Evolutionary conservation across 257 asterid genomes (phyloP), one percentile per base, ranked within the genome.

Genomic region (Salvia hispanica): DNA sequence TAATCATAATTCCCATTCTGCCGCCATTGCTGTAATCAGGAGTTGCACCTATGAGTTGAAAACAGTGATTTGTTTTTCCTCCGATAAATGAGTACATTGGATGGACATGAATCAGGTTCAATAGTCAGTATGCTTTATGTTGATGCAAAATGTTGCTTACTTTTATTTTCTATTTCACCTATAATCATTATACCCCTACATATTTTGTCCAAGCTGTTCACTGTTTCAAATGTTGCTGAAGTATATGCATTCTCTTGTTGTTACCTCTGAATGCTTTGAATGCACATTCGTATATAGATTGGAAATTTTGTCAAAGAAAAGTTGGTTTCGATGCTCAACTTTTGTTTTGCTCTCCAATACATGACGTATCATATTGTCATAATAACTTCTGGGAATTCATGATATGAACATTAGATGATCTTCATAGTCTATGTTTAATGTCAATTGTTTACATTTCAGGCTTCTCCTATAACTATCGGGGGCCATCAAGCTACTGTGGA

Each of bases 401-500:
- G 21, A 9, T 54, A 54, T 39, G 62, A 53, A 54, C 15, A 25
- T 18, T 36, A 15, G 9, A 58, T 40, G 21, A 60, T 62, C 40
- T 46, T 42, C 11, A 43, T 15, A 13, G 2, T 46, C 40, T 28
- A 1, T 12, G 18, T 4, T 64, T 39, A 11, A 25, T 58, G 31
- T 39, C 54, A 43, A 18, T 8, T 7, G 2, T 58, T 65, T 11
- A 45, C 39, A 42, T 42, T 25, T 25, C 78, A 91, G 96, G 91
- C 95, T 60, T 88, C 97, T 56, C 95, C 96, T 9, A 16, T 85
- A 16, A 79, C 70, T 62, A 79, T 88, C 28, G 91, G 85, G 9
- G 84, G 76, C 50, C 85, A 78, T 62, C 83, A 73, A 78, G 91
- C 83, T 56, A 80, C 71, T 9, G 87, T 88, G 52, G 96, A 91